These are phyloP conservation scores for Persicaria tinctoria DNA, from an alignment of 148 eudicot genomes.

Conservation along the genomic window DNA sequence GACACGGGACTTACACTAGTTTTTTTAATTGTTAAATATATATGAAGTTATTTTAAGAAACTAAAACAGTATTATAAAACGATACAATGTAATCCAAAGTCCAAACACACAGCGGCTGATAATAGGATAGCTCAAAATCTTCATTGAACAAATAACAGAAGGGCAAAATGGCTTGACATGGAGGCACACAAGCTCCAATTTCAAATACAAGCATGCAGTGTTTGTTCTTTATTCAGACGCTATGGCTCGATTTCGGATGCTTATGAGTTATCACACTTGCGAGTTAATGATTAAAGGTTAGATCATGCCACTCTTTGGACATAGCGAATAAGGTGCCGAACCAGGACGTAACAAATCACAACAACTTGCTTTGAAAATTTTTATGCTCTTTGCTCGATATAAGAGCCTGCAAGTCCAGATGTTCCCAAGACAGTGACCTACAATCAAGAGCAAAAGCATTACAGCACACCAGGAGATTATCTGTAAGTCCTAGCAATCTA, in stretches of 20 bases:
- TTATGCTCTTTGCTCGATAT: conserved; percentile 72
- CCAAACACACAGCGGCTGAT: no score
- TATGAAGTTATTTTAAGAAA: no score
- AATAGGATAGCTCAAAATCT: not conserved
- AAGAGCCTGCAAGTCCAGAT: conserved; percentile 85
- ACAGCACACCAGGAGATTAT: not conserved
- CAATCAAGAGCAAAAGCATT: conserved; percentile 6
- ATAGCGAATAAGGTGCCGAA: not conserved
- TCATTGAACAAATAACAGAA: not conserved
- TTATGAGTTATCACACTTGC: not conserved
- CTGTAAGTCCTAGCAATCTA: not conserved
- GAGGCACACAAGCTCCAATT: conserved; percentile 1
- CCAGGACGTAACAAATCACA: not conserved
- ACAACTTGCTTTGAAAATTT: not conserved
- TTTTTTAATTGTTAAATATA: no score
- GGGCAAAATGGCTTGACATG: not conserved
- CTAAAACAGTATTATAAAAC: no score
- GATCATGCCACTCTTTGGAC: not conserved
- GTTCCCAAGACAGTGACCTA: conserved; percentile 83
- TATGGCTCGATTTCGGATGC: not conserved
- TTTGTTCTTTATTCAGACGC: not conserved
- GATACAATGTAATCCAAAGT: no score
- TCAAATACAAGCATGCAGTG: conserved; percentile 3
- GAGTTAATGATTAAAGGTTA: not conserved
- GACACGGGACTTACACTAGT: no score